Percentiles rank a stretch among this genome's conserved stretches.
These are phyloP conservation scores for Starmerella floricola DNA, from an alignment of 805 yeast genomes.

Conservation along the genomic window DNA sequence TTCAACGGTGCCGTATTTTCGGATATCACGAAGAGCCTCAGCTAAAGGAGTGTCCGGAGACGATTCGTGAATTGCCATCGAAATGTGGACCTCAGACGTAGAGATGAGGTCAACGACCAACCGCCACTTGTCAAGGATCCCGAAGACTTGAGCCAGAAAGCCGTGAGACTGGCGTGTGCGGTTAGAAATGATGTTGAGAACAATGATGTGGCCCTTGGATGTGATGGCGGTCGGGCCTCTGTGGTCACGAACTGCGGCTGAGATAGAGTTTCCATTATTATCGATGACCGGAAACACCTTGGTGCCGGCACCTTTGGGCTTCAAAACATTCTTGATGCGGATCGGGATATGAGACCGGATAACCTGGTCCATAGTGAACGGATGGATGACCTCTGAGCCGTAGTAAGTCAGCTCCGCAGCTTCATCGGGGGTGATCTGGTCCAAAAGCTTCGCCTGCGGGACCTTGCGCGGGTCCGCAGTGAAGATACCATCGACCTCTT, in stretches of 20 bases:
- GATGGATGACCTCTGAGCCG: conserved; percentile 96
- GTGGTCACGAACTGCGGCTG: conserved; percentile 28
- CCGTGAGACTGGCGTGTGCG: conserved; percentile 89
- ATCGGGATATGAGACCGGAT: conserved; percentile 92
- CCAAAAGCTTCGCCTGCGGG: conserved; percentile 69
- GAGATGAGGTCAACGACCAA: conserved; percentile 91
- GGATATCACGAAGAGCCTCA: conserved; percentile 65
- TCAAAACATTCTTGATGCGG: conserved; percentile 89
- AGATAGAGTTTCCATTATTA: neutral
- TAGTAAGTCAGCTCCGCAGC: conserved; percentile 97
- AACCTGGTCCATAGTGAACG: conserved; percentile 98
- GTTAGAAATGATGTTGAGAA: conserved; percentile 85
- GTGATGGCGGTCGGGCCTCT: conserved; percentile 81
- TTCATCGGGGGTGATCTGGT: conserved; percentile 92
- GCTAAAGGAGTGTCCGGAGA: conserved; percentile 51
- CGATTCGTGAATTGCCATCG: conserved; percentile 81
- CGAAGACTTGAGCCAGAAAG: conserved; percentile 80
- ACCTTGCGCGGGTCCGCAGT: conserved; percentile 98
- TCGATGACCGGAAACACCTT: conserved; percentile 58
- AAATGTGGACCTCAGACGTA: conserved; percentile 94
- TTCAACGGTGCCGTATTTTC: conserved; percentile 77
- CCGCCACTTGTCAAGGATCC: conserved; percentile 68
- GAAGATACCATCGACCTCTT: conserved; percentile 97
- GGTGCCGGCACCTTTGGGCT: conserved; percentile 88
- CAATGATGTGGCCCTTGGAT: conserved; percentile 83